These are phyloP conservation scores for Plasmodium yoelii DNA, from an alignment of 169 alveolate species.

Conservation along the genomic window DNA sequence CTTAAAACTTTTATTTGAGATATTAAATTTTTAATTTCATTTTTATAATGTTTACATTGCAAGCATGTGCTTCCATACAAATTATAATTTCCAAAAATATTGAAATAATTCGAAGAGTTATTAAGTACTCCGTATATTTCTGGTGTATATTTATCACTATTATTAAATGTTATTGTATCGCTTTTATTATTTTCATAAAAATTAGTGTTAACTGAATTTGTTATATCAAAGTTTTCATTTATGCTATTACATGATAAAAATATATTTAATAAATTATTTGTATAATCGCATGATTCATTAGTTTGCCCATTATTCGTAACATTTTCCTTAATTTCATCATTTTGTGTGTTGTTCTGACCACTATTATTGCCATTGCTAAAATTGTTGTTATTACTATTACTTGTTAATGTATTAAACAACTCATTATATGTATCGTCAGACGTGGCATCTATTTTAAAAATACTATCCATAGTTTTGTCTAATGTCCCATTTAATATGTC, in stretches of 20 bases:
- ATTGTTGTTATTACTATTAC: not conserved
- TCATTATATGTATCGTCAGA: slow-evolving; percentile 24
- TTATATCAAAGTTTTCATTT: slow-evolving; percentile 45
- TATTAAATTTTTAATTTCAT: slow-evolving; percentile 57
- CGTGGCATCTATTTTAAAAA: not conserved
- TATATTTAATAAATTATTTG: slow-evolving; percentile 61
- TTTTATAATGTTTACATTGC: slow-evolving; percentile 70
- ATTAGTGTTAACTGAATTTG: slow-evolving; percentile 24
- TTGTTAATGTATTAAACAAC: slow-evolving; percentile 4
- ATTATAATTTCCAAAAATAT: slow-evolving; percentile 55
- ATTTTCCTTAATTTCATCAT: not conserved
- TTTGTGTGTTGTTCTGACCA: slow-evolving; percentile 1
- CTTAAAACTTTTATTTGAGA: slow-evolving; percentile 34
- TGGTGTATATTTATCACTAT: slow-evolving; percentile 22
- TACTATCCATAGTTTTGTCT: not conserved
- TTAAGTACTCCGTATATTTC: slow-evolving; percentile 30
- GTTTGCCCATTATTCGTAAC: not conserved
- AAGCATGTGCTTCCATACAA: slow-evolving; percentile 42
- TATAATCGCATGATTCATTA: slow-evolving; percentile 50
- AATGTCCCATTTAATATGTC: not conserved
- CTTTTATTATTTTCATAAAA: slow-evolving; percentile 5
- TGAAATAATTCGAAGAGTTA: slow-evolving; percentile 27
- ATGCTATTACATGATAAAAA: slow-evolving; percentile 73
- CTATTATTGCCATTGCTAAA: not conserved
- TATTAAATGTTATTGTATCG: slow-evolving; percentile 11